phyloP scores from a whole-genome alignment of 495 filamentous ascomycete genomes.

The Cercophora samala region DNA sequence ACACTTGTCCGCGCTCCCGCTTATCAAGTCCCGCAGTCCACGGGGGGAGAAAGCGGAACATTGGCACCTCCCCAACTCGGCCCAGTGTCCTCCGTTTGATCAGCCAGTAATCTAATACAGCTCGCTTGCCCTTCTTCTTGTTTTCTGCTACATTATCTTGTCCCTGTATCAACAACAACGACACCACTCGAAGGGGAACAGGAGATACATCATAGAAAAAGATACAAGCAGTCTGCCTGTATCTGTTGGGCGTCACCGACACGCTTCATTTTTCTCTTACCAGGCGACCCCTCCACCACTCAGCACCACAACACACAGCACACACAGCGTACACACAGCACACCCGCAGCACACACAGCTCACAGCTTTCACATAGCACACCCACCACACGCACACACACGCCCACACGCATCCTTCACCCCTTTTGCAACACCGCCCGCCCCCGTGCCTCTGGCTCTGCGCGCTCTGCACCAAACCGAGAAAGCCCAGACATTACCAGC shows the following conservation, averaged over 20 bases:
- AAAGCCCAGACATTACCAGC: slow-evolving; percentile 22
- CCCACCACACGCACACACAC: background rate
- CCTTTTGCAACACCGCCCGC: slow-evolving; percentile 14
- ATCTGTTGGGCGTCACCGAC: background rate
- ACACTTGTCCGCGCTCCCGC: slow-evolving; percentile 4
- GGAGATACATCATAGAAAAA: background rate
- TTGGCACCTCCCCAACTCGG: slow-evolving; percentile 11
- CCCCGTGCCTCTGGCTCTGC: slow-evolving; percentile 12
- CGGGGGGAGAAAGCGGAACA: background rate
- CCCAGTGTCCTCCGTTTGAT: slow-evolving; percentile 12
- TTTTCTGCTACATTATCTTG: background rate
- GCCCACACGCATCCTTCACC: background rate
- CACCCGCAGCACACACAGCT: background rate
- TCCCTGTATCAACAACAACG: background rate
- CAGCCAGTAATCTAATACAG: slow-evolving; percentile 5
- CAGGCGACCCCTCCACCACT: background rate
- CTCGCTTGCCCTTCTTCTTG: background rate
- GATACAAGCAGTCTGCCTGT: background rate
- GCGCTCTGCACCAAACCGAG: slow-evolving; percentile 28
- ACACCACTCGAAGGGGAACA: background rate
- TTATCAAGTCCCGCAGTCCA: slow-evolving; percentile 12
- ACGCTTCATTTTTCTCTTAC: background rate
- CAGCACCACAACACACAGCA: background rate
- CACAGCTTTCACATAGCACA: background rate
- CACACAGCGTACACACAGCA: background rate